A percentile compares a stretch with the other conserved stretches of the same genome.
These are phyloP conservation scores for Leersia perrieri DNA, from an alignment of 176 grass and related monocot genomes.

Conservation along the genomic window DNA sequence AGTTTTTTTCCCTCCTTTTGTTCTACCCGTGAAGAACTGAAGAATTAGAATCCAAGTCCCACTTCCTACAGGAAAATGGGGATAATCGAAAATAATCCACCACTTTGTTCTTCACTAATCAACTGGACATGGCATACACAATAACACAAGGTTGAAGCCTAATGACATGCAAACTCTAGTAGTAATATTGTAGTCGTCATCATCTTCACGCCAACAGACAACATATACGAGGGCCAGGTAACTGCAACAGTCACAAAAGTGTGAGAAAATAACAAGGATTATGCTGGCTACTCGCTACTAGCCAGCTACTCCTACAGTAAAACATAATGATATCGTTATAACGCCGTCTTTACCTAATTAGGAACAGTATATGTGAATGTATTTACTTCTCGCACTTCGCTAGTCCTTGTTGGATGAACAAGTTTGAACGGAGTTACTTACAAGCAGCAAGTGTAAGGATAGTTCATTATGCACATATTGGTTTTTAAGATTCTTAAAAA, in stretches of 20 bases:
- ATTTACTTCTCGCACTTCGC: background rate
- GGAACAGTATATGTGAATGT: background rate
- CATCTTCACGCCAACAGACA: background rate
- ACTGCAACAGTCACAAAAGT: background rate
- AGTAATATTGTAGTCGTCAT: background rate
- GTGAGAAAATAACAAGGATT: background rate
- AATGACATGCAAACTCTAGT: background rate
- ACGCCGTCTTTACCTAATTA: too few species aligned
- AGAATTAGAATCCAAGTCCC: background rate
- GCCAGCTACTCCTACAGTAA: background rate
- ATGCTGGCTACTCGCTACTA: background rate
- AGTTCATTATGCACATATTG: conserved; percentile 1
- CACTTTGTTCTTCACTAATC: background rate
- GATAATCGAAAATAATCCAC: background rate
- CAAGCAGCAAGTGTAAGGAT: background rate
- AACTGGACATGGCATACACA: background rate
- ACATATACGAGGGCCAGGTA: background rate
- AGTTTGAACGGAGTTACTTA: background rate
- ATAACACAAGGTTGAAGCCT: background rate
- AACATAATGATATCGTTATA: conserved; percentile 1
- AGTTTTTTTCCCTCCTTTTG: background rate
- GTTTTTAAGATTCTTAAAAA: background rate
- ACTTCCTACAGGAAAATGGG: background rate
- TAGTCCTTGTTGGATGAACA: background rate
- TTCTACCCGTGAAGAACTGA: background rate